A percentile compares a stretch with the other conserved stretches of the same genome.
Evolutionary conservation across 2,329 filamentous ascomycete species (phyloP).

Genomic region (Pseudocercospora macadamiae): DNA sequence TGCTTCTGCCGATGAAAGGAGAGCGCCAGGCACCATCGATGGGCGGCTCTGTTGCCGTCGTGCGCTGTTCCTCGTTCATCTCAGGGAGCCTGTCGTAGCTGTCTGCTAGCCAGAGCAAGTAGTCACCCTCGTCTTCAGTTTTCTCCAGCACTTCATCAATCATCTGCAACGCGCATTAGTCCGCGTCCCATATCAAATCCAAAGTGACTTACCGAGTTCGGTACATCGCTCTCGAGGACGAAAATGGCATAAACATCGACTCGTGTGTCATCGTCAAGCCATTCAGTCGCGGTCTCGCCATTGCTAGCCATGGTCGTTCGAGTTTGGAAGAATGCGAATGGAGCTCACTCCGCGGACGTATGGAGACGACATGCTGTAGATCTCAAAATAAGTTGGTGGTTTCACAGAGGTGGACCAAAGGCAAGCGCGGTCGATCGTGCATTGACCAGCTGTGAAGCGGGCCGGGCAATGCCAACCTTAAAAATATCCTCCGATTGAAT

Average conservation of each 20-base stretch:
- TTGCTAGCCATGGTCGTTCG: neutral
- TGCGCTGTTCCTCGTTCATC: neutral
- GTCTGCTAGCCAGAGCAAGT: constrained; percentile 15
- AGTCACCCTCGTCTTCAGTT: constrained; percentile 9
- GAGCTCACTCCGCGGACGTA: neutral
- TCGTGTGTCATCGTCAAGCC: neutral
- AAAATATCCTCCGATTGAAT: neutral
- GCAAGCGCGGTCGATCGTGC: neutral
- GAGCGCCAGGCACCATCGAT: constrained; percentile 13
- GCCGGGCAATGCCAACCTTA: neutral
- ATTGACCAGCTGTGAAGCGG: neutral
- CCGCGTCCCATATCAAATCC: neutral
- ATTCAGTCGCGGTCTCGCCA: neutral
- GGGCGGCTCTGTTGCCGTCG: constrained; percentile 7
- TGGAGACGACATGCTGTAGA: neutral
- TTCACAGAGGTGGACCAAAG: neutral
- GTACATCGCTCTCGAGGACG: constrained; percentile 1
- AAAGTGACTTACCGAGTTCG: neutral
- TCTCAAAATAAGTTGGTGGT: neutral
- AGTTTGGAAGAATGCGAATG: neutral
- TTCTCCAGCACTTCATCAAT: constrained; percentile 13
- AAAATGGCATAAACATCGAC: constrained; percentile 11
- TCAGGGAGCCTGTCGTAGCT: constrained; percentile 11
- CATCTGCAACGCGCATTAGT: neutral
- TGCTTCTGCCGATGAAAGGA: constrained; percentile 11